These are phyloP conservation scores for Trichophyton schoenleinii DNA, from an alignment of 2,329 filamentous ascomycete species.

Conservation along the genomic window DNA sequence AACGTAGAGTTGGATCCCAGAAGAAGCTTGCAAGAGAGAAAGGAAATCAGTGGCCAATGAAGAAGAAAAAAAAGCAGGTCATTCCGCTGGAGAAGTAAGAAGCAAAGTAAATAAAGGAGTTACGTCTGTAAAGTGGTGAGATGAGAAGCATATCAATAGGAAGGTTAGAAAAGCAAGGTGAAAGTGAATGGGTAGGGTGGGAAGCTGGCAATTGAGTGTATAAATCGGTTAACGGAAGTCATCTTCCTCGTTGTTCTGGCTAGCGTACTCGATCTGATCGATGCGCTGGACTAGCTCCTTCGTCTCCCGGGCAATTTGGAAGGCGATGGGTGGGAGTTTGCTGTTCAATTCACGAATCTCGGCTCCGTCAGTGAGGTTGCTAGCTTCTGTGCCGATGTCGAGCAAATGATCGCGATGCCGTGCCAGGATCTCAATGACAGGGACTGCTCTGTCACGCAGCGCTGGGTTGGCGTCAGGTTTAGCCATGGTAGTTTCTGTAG, in stretches of 20 bases:
- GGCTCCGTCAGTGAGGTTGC: constrained; percentile 39
- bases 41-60: background rate
- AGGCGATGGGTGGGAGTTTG: constrained; percentile 69
- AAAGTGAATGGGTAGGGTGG: background rate
- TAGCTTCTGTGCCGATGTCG: constrained; percentile 49
- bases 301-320: constrained; percentile 69
- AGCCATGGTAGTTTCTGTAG: constrained; percentile 47
- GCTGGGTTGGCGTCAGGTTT: constrained; percentile 37
- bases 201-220: background rate
- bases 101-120: background rate
- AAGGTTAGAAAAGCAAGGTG: background rate
- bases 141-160: constrained; percentile 8
- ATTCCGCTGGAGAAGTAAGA: background rate
- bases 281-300: constrained; percentile 54
- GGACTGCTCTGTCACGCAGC: constrained; percentile 34
- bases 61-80: background rate
- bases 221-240: constrained; percentile 24
- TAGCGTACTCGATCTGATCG: constrained; percentile 26
- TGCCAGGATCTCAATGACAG: constrained; percentile 39
- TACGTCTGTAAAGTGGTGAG: constrained; percentile 1
- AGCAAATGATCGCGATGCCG: constrained; percentile 54
- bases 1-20: background rate
- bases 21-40: too few relatives aligned
- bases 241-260: constrained; percentile 27
- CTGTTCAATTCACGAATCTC: constrained; percentile 48